Evolutionary conservation across 108 stramenopile genomes (phyloP).

Genomic region (Epithemia pelagica): DNA sequence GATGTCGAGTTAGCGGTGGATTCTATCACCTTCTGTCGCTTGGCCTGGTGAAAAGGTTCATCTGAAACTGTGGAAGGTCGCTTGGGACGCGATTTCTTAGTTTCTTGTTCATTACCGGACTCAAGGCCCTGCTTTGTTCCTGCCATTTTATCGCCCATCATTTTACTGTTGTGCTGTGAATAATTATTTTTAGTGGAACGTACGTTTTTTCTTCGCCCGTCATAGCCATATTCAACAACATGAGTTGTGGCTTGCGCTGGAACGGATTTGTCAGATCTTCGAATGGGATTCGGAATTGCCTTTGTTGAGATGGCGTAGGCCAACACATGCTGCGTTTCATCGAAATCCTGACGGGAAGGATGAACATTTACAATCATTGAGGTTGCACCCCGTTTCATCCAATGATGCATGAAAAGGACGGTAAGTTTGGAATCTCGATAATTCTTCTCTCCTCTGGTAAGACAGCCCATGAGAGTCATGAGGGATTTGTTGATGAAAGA

Average conservation of each 20-base stretch:
- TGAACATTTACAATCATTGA: slow-evolving; percentile 93
- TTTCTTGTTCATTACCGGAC: neutral
- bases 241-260: slow-evolving; percentile 4
- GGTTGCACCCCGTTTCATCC: slow-evolving; percentile 71
- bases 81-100: neutral
- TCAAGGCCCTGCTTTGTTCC: neutral
- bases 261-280: slow-evolving; percentile 3
- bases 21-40: neutral
- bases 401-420: slow-evolving; percentile 91
- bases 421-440: slow-evolving; percentile 97
- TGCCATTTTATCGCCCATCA: neutral
- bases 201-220: slow-evolving; percentile 9
- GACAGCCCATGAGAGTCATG: slow-evolving; percentile 96
- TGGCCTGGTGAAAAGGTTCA: neutral
- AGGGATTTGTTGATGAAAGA: slow-evolving; percentile 90
- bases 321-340: slow-evolving; percentile 92
- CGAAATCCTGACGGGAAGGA: slow-evolving; percentile 79
- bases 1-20: slow-evolving; percentile 2
- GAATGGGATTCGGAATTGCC: slow-evolving; percentile 2
- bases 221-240: slow-evolving; percentile 8
- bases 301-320: slow-evolving; percentile 42
- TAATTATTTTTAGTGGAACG: neutral
- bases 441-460: slow-evolving; percentile 71
- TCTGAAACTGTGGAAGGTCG: neutral
- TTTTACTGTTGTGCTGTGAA: neutral